A percentile compares a stretch with the other conserved stretches of the same genome.
Evolutionary conservation across 768 basidiomycete genomes (phyloP).

Genomic region (Sutorius australiensis): DNA sequence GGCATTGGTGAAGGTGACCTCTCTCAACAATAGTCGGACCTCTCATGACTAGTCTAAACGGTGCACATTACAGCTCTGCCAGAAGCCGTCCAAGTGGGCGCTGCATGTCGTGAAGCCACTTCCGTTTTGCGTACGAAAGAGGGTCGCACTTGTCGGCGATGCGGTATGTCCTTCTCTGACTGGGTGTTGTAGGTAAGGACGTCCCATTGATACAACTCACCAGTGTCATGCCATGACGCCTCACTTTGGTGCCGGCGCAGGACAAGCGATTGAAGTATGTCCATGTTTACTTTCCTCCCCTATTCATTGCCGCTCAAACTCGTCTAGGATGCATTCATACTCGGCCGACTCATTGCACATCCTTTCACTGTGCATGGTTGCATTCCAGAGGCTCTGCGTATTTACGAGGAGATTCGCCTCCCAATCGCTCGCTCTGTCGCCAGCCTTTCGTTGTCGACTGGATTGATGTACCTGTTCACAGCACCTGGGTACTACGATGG

Average conservation of each 20-base stretch:
- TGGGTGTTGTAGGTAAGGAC: not conserved
- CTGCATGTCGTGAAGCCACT: slow-evolving; percentile 41
- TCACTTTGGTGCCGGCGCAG: slow-evolving; percentile 21
- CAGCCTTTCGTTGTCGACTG: slow-evolving; percentile 13
- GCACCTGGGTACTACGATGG: slow-evolving; percentile 23
- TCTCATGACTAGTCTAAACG: not conserved
- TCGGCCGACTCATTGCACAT: not conserved
- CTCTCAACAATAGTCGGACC: not conserved
- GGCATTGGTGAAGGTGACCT: slow-evolving; percentile 26
- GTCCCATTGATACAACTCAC: not conserved
- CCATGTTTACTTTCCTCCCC: not conserved
- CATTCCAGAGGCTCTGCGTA: slow-evolving; percentile 1
- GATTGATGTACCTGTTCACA: slow-evolving; percentile 18
- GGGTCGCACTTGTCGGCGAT: slow-evolving; percentile 48
- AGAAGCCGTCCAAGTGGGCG: slow-evolving; percentile 41
- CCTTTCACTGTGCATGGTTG: slow-evolving; percentile 5
- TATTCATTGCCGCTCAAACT: not conserved
- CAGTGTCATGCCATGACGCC: slow-evolving; percentile 27
- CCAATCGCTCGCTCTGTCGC: slow-evolving; percentile 14
- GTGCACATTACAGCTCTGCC: slow-evolving; percentile 28
- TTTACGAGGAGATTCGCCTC: slow-evolving; percentile 15
- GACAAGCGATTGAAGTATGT: slow-evolving; percentile 23
- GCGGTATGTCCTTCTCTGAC: slow-evolving; percentile 31
- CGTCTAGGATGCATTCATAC: slow-evolving; percentile 13
- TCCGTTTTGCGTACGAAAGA: slow-evolving; percentile 35